Conservation (phyloP, 257 asterid species). For the Solanum corneliomulleri region DNA sequence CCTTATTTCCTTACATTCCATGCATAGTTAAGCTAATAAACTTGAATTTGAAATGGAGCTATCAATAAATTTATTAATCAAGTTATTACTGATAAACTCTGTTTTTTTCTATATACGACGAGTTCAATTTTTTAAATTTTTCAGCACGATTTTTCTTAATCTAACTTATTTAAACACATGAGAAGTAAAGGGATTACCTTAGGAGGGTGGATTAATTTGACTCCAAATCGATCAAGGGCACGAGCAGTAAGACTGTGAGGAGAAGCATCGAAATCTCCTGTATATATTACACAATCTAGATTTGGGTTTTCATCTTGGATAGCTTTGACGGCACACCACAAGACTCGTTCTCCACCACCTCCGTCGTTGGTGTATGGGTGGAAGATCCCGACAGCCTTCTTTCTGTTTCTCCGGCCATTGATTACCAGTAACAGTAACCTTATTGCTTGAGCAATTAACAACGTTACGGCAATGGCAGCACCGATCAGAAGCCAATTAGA, state of each 20-base stretch:
- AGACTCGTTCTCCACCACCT: conserved; percentile 97
- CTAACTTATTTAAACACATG: not conserved
- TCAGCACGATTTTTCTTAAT: not conserved
- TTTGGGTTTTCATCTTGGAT: conserved; percentile 71
- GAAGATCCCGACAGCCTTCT: conserved; percentile 58
- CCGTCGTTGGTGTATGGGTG: conserved; percentile 95
- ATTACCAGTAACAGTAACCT: conserved; percentile 5
- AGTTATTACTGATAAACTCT: not conserved
- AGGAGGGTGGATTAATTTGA: conserved; percentile 43
- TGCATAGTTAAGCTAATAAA: not conserved
- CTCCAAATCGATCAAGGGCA: conserved; percentile 81
- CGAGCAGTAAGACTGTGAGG: conserved; percentile 60
- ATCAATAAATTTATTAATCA: not conserved
- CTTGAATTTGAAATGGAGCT: not conserved
- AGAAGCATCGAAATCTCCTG: conserved; percentile 85
- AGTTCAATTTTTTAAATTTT: not conserved
- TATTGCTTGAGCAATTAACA: not conserved
- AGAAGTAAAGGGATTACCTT: conserved; percentile 27
- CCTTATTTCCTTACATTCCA: not conserved
- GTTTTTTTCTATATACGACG: not conserved
- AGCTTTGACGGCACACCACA: conserved; percentile 96
- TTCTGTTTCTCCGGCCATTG: conserved; percentile 28
- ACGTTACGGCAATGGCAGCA: not conserved
- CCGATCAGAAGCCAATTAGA: not conserved
- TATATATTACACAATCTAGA: conserved; percentile 66